Conservation (phyloP, 2,329 filamentous ascomycete species). For the Madurella fahalii region DNA sequence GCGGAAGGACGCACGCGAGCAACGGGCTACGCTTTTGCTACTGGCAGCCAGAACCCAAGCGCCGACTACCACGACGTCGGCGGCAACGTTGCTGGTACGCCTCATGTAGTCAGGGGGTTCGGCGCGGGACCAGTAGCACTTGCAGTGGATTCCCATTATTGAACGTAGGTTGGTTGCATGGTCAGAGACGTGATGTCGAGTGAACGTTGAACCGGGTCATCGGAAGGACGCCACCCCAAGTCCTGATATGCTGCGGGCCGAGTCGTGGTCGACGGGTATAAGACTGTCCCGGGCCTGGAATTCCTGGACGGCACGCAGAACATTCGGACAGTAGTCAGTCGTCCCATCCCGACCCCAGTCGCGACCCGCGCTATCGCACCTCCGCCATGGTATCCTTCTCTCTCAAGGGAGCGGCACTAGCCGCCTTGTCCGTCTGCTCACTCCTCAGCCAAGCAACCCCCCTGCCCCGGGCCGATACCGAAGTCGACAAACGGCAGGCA, state of each 20-base stretch:
- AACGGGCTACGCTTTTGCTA: neutral
- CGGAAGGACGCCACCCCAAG: neutral
- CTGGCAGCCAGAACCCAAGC: too few species aligned
- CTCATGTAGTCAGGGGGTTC: neutral
- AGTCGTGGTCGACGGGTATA: neutral
- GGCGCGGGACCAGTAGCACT: neutral
- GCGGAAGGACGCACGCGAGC: neutral
- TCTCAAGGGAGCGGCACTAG: conserved; percentile 3
- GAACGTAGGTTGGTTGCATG: neutral
- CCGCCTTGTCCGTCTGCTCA: conserved; percentile 17
- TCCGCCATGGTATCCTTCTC: neutral
- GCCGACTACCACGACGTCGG: neutral
- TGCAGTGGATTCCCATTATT: neutral
- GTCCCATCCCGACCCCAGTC: too few species aligned
- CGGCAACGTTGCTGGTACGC: conserved; percentile 7
- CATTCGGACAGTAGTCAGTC: too few species aligned
- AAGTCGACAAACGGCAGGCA: conserved; percentile 1
- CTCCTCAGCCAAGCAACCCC: conserved; percentile 10
- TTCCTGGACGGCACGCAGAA: neutral
- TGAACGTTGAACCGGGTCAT: neutral
- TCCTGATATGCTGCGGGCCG: neutral
- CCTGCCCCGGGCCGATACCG: neutral
- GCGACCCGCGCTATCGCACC: neutral
- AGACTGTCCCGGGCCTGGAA: neutral
- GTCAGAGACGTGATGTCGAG: neutral